Percentiles rank a stretch among this genome's conserved stretches.
Evolutionary conservation across 805 yeast genomes (phyloP).

Genomic region (Saturnispora sekii): DNA sequence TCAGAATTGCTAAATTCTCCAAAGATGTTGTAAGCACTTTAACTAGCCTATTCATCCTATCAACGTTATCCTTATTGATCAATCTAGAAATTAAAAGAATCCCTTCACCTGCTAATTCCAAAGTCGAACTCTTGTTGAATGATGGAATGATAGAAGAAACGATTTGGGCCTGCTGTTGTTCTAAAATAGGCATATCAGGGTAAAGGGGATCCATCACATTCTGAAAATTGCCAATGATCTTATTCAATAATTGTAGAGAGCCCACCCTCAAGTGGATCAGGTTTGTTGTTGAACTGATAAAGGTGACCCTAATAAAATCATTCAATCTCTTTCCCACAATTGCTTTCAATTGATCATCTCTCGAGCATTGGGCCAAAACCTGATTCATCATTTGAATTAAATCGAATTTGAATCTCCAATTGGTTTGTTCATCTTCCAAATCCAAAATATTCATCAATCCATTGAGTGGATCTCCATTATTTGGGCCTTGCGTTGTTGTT

Average conservation of each 20-base stretch:
- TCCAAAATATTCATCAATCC: constrained; percentile 19
- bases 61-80: constrained; percentile 45
- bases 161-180: constrained; percentile 92
- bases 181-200: constrained; percentile 61
- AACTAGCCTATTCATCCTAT: constrained; percentile 45
- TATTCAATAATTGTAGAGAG: constrained; percentile 61
- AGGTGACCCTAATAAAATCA: constrained; percentile 69
- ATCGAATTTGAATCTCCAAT: constrained; percentile 45
- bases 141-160: constrained; percentile 85
- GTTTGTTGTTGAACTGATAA: constrained; percentile 70
- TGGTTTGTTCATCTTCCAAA: constrained; percentile 42
- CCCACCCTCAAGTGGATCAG: constrained; percentile 47
- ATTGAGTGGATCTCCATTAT: constrained; percentile 1
- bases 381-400: constrained; percentile 38
- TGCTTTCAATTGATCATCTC: constrained; percentile 30
- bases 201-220: constrained; percentile 60
- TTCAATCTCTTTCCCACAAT: constrained; percentile 38
- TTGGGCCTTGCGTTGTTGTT: neutral
- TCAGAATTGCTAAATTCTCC: constrained; percentile 38
- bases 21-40: constrained; percentile 57
- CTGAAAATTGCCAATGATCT: constrained; percentile 51
- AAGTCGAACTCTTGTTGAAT: constrained; percentile 61
- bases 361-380: constrained; percentile 31
- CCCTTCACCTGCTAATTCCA: constrained; percentile 68
- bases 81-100: constrained; percentile 70